Evolutionary conservation across 148 eudicot genomes (phyloP).

Genomic region (Amaranthus cruentus): DNA sequence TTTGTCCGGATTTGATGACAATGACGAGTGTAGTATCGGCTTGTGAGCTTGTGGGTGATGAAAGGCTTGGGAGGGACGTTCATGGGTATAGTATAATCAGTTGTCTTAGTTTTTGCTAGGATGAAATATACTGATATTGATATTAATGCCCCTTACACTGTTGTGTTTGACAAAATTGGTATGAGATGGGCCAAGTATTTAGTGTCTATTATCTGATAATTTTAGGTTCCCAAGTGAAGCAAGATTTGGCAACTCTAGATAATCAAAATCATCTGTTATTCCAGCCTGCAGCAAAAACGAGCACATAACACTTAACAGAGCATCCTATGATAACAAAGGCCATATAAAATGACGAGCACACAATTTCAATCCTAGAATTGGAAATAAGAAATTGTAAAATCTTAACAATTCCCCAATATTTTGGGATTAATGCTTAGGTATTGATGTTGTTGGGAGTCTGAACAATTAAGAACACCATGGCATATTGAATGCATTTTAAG

Average conservation of each 20-base stretch:
- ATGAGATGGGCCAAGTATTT: too few species aligned
- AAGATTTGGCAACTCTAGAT: conserved; percentile 61
- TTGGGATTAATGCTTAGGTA: too few species aligned
- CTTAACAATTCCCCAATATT: too few species aligned
- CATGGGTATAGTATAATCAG: conserved; percentile 56
- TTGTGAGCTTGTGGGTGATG: conserved; percentile 58
- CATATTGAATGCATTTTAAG: not conserved
- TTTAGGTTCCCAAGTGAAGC: conserved; percentile 28
- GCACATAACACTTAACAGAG: not conserved
- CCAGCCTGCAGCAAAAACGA: conserved; percentile 60
- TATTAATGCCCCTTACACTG: too few species aligned
- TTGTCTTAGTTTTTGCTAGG: conserved; percentile 25
- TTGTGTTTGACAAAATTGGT: too few species aligned
- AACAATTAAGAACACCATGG: not conserved
- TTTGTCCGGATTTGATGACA: conserved; percentile 72
- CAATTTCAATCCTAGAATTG: not conserved
- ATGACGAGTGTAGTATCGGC: conserved; percentile 83
- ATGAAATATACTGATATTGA: too few species aligned
- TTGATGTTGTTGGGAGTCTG: too few species aligned
- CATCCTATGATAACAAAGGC: not conserved
- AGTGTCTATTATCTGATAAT: too few species aligned
- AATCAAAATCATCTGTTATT: conserved; percentile 90
- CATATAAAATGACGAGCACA: not conserved
- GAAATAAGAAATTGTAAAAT: not conserved
- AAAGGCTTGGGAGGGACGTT: conserved; percentile 51